Conservation (phyloP, 257 asterid species). For the Gentiana macrophylla region DNA sequence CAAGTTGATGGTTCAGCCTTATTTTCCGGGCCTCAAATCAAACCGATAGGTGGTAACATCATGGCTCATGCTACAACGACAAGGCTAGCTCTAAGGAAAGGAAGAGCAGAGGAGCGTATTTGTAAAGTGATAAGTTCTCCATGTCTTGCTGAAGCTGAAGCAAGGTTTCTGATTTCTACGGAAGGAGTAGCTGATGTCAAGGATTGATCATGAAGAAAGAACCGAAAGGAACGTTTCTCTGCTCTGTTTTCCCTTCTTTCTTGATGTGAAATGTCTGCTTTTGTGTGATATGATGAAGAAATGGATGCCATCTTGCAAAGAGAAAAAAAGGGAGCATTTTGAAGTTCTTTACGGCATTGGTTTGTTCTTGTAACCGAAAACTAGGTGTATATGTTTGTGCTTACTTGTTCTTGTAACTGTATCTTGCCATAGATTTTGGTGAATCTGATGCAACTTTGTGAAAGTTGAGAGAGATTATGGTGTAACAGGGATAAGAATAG, state of each 20-base stretch:
- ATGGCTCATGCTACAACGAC: slow-evolving; percentile 98
- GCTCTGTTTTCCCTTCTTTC: not conserved
- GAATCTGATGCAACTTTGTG: no score
- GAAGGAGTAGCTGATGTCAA: slow-evolving; percentile 86
- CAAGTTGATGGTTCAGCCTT: slow-evolving; percentile 96
- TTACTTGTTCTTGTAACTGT: not conserved
- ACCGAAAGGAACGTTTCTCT: not conserved
- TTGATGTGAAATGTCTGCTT: not conserved
- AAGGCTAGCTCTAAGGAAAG: slow-evolving; percentile 81
- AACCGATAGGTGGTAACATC: slow-evolving; percentile 94
- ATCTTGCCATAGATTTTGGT: not conserved
- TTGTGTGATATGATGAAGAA: slow-evolving; percentile 4
- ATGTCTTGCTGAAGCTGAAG: slow-evolving; percentile 93
- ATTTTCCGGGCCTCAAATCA: slow-evolving; percentile 83
- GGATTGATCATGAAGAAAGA: slow-evolving; percentile 32
- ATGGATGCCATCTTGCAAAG: not conserved
- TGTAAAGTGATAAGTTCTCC: slow-evolving; percentile 95
- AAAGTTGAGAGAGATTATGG: no score
- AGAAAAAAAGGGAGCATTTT: not conserved
- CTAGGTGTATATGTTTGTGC: not conserved
- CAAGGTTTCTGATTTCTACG: slow-evolving; percentile 72
- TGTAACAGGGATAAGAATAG: no score
- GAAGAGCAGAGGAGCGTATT: slow-evolving; percentile 90
- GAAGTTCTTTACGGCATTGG: not conserved
- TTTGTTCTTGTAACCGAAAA: not conserved